phyloP scores from a whole-genome alignment of 495 filamentous ascomycete genomes.

The Cenococcum geophilum region DNA sequence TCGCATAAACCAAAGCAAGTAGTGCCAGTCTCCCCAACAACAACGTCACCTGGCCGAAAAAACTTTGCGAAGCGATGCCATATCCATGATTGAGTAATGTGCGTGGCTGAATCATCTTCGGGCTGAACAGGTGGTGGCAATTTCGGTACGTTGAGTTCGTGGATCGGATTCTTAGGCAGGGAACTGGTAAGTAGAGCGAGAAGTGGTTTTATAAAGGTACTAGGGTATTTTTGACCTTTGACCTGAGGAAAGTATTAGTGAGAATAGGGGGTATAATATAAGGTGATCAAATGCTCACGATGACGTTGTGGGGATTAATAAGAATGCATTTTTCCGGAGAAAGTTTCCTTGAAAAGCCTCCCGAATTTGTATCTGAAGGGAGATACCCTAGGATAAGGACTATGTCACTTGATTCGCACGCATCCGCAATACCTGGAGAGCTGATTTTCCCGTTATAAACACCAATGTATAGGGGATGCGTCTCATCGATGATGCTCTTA shows the following conservation, averaged over 20 bases:
- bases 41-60: conserved; percentile 34
- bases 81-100: conserved; percentile 38
- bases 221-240: conserved; percentile 27
- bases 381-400: conserved; percentile 35
- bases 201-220: conserved; percentile 35
- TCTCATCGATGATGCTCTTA: conserved; percentile 38
- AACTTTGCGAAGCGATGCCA: conserved; percentile 33
- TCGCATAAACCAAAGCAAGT: conserved; percentile 35
- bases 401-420: conserved; percentile 28
- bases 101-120: conserved; percentile 29
- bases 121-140: conserved; percentile 21
- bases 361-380: conserved; percentile 37
- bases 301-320: conserved; percentile 33
- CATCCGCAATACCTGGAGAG: conserved; percentile 26
- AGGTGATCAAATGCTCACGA: conserved; percentile 11
- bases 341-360: conserved; percentile 34
- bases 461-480: conserved; percentile 32
- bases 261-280: neutral
- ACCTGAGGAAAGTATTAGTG: conserved; percentile 17
- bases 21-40: conserved; percentile 39
- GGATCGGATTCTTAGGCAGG: conserved; percentile 10
- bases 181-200: conserved; percentile 19
- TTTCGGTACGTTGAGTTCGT: conserved; percentile 18
- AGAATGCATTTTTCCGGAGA: conserved; percentile 21
- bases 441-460: conserved; percentile 35